Base-by-base conservation (phyloP, 768 basidiomycete genomes). In the Cystobasidium tubakii region DNA sequence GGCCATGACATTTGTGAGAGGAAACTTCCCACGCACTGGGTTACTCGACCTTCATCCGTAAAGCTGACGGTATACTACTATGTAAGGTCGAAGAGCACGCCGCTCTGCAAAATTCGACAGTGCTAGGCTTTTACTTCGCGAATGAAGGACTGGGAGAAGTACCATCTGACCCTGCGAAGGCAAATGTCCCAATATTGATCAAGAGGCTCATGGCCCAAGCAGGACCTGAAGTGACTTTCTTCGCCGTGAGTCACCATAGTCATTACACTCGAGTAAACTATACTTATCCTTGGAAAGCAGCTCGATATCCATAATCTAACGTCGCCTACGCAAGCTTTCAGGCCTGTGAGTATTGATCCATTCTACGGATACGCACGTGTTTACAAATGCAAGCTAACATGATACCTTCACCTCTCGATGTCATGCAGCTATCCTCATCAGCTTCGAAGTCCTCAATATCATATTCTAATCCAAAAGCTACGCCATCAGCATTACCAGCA, bases 141-240 rank as follows among this genome's bases (percentile, higher is more conserved):
- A 77, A 85, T n/a, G 79, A 82, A 44, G 83, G 83, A 13, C 19
- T 88, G 50, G 86, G 87, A 42, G 88, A 89, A 70, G 83, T 82
- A 0, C 13, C 44, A 10, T 19, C 17, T 4, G 66, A 55, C 15
- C 46, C 34, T 33, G 25, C 69, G 6, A 55, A 69, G 36, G 9
- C 44, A 7, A 42, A 34, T 17, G 17, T 23, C 10, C 50, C 50
- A 12, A 34, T 57, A 34, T 34, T 71, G 27, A 53, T 71, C 25
- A 71, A 71, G 36, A 23, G 54, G n/a, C 25, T 60, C n/a, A n/a
- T 57, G 36, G 69, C 25, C 4, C 63, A 39, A 65, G 63, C 34
- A 2, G 43, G 43, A 17, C 39, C 63, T 46, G 43, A 46, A 46
- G 25, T 43, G 39, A 15, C 36, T 27, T 39, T 65, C 63, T 65